Percentiles rank a stretch among this genome's conserved stretches.
phyloP scores from a whole-genome alignment of 2,329 filamentous ascomycete species.

The Dactylellina cionopaga region DNA sequence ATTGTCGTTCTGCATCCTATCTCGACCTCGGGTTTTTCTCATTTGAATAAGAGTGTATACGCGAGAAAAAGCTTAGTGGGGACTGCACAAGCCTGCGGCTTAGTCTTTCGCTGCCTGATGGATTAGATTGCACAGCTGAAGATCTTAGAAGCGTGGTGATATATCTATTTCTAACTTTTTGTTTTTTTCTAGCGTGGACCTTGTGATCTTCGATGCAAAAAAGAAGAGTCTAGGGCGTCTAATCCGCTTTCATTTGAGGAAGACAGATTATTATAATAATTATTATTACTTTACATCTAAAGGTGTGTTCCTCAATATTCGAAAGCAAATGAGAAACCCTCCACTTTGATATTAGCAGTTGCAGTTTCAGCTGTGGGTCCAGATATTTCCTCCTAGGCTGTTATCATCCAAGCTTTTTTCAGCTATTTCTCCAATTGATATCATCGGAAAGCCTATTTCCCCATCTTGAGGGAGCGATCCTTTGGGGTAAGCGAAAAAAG shows the following conservation, averaged over 20 bases:
- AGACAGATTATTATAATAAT: conserved; percentile 4
- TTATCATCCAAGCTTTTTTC: conserved; percentile 44
- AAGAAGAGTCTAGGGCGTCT: conserved; percentile 1
- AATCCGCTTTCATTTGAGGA: conserved; percentile 30
- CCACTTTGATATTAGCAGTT: neutral
- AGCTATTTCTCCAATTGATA: neutral
- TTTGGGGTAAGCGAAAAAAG: neutral
- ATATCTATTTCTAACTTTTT: conserved; percentile 31
- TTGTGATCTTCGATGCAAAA: neutral
- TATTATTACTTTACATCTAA: conserved; percentile 10
- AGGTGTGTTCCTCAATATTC: conserved; percentile 18
- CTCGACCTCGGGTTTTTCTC: conserved; percentile 7
- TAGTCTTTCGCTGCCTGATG: conserved; percentile 2
- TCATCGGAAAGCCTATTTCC: conserved; percentile 17
- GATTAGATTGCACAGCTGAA: conserved; percentile 29
- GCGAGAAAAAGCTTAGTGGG: conserved; percentile 31
- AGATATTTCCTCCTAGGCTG: conserved; percentile 35
- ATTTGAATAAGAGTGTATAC: conserved; percentile 18
- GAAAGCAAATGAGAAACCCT: too few relatives aligned
- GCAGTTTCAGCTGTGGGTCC: conserved; percentile 34
- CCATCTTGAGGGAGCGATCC: neutral
- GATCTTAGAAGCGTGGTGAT: conserved; percentile 23
- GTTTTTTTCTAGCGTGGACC: conserved; percentile 7
- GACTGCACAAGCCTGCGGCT: neutral
- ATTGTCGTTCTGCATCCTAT: conserved; percentile 25